phyloP scores from a whole-genome alignment of 1,284 basidiomycete genomes.

The Puccinia novopanici region DNA sequence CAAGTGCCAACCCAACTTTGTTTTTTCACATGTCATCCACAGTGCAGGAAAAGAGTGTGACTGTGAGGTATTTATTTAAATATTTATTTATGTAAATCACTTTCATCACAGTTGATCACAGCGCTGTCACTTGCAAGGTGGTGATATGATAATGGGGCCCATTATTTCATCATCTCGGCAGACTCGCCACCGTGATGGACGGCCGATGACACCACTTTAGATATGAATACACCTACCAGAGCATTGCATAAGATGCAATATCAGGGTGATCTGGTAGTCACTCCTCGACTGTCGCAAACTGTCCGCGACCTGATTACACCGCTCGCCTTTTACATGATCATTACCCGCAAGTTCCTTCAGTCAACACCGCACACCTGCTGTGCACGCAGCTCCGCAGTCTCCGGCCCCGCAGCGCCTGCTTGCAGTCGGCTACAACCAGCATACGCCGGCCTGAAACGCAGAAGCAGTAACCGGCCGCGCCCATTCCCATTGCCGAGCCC shows the following conservation, averaged over 20 bases:
- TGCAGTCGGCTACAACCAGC: background rate
- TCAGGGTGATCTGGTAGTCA: background rate
- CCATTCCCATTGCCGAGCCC: background rate
- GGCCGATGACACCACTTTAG: background rate
- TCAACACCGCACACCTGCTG: background rate
- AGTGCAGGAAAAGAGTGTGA: no score
- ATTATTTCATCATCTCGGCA: no score
- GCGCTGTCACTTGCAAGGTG: no score
- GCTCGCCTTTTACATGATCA: background rate
- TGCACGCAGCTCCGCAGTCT: background rate
- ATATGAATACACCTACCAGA: background rate
- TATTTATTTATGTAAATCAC: no score
- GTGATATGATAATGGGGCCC: no score
- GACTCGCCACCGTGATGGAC: no score
- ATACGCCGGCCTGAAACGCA: background rate
- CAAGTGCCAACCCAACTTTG: no score
- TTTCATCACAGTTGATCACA: no score
- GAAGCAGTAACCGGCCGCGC: no score
- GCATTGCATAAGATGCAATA: background rate
- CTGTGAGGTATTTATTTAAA: no score
- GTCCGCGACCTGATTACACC: background rate
- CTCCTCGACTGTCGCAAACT: background rate
- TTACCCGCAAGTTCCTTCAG: background rate
- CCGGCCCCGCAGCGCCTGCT: background rate
- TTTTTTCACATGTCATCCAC: no score